phyloP scores from a whole-genome alignment of 768 basidiomycete species.

The Kwoniella bestiolae region DNA sequence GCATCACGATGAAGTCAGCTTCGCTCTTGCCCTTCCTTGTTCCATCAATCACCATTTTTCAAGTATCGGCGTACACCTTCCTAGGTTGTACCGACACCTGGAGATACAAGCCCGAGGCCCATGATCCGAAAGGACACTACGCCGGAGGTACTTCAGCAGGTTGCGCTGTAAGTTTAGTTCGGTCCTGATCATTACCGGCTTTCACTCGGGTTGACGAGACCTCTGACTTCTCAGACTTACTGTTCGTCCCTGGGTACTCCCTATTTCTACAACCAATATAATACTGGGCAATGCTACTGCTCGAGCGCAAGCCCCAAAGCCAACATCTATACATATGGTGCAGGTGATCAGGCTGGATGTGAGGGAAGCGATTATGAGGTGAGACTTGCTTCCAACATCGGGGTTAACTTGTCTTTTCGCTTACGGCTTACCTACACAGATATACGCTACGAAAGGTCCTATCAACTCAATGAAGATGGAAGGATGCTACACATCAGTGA shows the following conservation, averaged over 20 bases:
- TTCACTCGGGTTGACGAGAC: too few relatives aligned
- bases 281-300: conserved; percentile 3
- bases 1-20: background rate
- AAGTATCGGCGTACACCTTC: background rate
- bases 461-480: background rate
- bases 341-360: conserved; percentile 5
- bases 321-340: background rate
- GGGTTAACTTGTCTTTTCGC: too few relatives aligned
- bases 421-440: background rate
- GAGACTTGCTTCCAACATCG: too few relatives aligned
- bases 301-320: background rate
- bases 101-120: background rate
- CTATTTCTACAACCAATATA: conserved; percentile 9
- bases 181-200: too few relatives aligned
- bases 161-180: conserved; percentile 8
- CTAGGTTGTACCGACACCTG: background rate
- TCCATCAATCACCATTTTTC: too few relatives aligned
- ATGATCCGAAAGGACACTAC: background rate
- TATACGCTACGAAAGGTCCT: conserved; percentile 3
- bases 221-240: background rate
- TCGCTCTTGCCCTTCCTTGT: background rate
- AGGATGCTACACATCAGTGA: conserved; percentile 6
- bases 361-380: conserved; percentile 8
- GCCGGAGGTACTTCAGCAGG: conserved; percentile 4
- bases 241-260: background rate